These are phyloP conservation scores for Scytalidium sp. DNA, from an alignment of 2,329 filamentous ascomycete genomes.

Conservation along the genomic window DNA sequence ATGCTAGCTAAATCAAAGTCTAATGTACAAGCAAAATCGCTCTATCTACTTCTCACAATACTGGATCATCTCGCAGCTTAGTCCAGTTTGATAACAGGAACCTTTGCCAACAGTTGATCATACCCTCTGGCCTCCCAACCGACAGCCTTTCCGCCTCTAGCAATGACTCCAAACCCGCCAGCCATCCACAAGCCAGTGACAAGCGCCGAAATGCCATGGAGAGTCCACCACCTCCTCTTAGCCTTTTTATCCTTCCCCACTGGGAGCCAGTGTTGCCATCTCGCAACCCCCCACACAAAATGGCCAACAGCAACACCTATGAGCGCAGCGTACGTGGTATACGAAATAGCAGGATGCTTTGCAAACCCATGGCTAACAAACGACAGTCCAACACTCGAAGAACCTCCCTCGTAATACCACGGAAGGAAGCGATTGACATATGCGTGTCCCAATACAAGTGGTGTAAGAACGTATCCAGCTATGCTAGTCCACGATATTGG, in stretches of 20 bases:
- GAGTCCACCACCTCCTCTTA: slow-evolving; percentile 66
- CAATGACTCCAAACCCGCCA: slow-evolving; percentile 76
- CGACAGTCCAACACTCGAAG: slow-evolving; percentile 77
- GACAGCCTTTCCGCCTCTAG: slow-evolving; percentile 61
- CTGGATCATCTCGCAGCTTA: slow-evolving; percentile 35
- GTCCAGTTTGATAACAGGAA: slow-evolving; percentile 53
- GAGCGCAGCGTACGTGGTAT: slow-evolving; percentile 65
- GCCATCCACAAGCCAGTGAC: slow-evolving; percentile 73
- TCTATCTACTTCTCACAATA: background rate
- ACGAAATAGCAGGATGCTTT: slow-evolving; percentile 63
- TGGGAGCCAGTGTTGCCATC: slow-evolving; percentile 70
- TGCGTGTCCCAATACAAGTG: slow-evolving; percentile 67
- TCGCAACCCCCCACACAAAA: slow-evolving; percentile 81
- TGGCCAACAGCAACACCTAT: slow-evolving; percentile 69
- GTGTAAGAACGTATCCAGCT: slow-evolving; percentile 68
- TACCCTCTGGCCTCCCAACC: slow-evolving; percentile 83
- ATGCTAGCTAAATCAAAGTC: background rate
- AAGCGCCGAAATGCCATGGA: slow-evolving; percentile 62
- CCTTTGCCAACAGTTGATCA: slow-evolving; percentile 65
- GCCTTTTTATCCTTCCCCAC: slow-evolving; percentile 47
- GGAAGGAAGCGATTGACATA: slow-evolving; percentile 76
- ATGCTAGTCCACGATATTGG: slow-evolving; percentile 64
- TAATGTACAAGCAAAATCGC: background rate
- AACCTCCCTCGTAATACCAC: slow-evolving; percentile 74
- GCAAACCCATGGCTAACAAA: slow-evolving; percentile 87